A percentile compares a stretch with the other conserved stretches of the same genome.
Conservation (phyloP, 495 filamentous ascomycete species). For the Hamigera avellanea region DNA sequence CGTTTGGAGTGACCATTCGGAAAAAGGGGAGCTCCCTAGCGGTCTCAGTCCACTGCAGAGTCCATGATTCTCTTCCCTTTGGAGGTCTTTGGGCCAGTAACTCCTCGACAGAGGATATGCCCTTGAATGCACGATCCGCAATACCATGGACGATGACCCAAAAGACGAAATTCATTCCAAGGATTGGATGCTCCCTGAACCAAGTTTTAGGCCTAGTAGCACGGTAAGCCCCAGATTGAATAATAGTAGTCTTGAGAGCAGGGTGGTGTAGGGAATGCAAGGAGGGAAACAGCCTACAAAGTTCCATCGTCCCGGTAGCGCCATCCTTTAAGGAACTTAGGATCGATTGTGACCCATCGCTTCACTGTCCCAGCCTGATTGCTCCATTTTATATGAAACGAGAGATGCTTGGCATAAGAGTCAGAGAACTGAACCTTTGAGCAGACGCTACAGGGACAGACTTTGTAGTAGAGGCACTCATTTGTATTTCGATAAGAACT, state of each 20-base stretch:
- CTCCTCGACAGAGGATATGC: slow-evolving; percentile 5
- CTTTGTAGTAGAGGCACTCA: too few species aligned
- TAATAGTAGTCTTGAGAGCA: too few species aligned
- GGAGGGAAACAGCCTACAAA: not conserved
- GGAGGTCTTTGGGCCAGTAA: slow-evolving; percentile 8
- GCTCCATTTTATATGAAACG: not conserved
- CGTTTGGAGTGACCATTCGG: slow-evolving; percentile 4
- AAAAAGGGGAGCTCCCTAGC: slow-evolving; percentile 6
- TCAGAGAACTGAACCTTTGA: too few species aligned
- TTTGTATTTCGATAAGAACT: too few species aligned
- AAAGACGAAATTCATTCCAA: not conserved
- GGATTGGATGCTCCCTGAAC: slow-evolving; percentile 1
- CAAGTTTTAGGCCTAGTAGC: not conserved
- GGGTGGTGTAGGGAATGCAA: too few species aligned
- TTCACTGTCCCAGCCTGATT: not conserved
- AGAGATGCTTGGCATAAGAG: not conserved
- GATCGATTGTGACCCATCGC: not conserved
- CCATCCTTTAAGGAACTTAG: not conserved
- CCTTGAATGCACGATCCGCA: slow-evolving; percentile 14
- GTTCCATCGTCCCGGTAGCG: not conserved
- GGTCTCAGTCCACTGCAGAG: slow-evolving; percentile 5
- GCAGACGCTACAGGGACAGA: too few species aligned
- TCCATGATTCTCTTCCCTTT: slow-evolving; percentile 12
- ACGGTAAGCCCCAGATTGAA: slow-evolving; percentile 1
- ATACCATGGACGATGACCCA: slow-evolving; percentile 4